Base-by-base conservation (phyloP, 1,284 basidiomycete genomes). In the Ganoderma boninense region DNA sequence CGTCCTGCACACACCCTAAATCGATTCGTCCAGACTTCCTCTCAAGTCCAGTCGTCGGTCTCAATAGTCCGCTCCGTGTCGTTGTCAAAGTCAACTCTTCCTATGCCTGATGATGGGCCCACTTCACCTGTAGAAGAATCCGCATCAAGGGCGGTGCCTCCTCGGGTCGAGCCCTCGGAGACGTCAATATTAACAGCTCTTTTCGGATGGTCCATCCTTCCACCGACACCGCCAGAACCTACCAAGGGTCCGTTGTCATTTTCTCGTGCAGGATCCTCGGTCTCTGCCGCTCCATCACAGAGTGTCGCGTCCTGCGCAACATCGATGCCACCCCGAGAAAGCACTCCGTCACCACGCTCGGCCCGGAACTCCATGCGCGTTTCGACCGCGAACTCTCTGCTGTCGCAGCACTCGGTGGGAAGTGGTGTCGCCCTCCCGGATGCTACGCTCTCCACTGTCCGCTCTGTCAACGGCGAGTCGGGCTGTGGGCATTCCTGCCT, bases 381-480 rank as follows among this genome's bases (percentile, higher is more conserved):
- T 14, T 62, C 62, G 4, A 65, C 70, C 1, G 62, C 71, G 11
- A 56, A 44, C 13, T 71, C 67, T 2, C 49, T 71, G 0, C 32
- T 66, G 10, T 72, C 68, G 29, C 64, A 68, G 26, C 52, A 69
- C 32, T 68, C 73, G 1, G 63, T 61, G 2, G 16, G 64, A 66
- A 62, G 67, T 70, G 78, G 82, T 75, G 71, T 81, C 13, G 57
- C 65, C 0, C 65, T 46, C 1, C 59, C 81, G 14, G 87, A 89
- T 52, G 83, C 85, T 11, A 80, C 87, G 0, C 82, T 93, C 11
- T 95, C 2, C 86, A 90, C 69, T 95, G 93, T 72, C 70, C 81
- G 7, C 82, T 95, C 26, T 95, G 93, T 76, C 92, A 93, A 75
- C 86, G 93, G 35, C 86, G 93, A 11, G 84, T 95, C 56, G 93